Conservation (phyloP, 768 basidiomycete genomes). For the Collybiopsis luxurians region DNA sequence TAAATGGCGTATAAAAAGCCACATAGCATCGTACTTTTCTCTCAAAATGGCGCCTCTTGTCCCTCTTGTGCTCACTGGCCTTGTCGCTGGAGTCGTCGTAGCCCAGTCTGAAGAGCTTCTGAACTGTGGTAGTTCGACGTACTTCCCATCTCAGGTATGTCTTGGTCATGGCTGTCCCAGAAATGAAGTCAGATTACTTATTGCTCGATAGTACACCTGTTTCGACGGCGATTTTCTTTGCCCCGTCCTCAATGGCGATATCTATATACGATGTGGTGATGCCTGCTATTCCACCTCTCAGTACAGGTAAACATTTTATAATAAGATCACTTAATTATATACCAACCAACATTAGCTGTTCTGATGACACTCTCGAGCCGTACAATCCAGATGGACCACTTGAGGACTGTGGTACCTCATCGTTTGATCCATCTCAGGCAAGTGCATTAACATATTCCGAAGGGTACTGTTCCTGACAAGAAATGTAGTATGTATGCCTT, state of each 20-base stretch:
- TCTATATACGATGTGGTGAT: conserved; percentile 7
- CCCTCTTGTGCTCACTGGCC: not conserved
- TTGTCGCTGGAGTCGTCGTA: not conserved
- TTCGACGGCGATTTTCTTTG: conserved; percentile 13
- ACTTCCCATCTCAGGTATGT: conserved; percentile 10
- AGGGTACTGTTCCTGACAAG: too few species aligned
- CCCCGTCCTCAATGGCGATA: conserved; percentile 11
- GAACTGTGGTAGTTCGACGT: conserved; percentile 10
- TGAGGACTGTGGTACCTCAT: conserved; percentile 7
- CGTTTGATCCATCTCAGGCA: conserved; percentile 7
- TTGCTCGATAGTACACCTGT: conserved; percentile 10
- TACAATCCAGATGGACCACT: not conserved
- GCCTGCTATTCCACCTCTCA: conserved; percentile 11
- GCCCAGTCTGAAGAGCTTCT: not conserved
- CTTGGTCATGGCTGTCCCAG: not conserved
- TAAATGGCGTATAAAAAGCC: too few species aligned
- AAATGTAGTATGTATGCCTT: conserved; percentile 8
- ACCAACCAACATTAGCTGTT: conserved; percentile 8
- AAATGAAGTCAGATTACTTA: not conserved
- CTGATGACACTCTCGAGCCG: conserved; percentile 7
- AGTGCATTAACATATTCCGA: too few species aligned
- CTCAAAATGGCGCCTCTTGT: not conserved
- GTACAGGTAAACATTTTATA: conserved; percentile 5
- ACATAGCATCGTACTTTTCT: too few species aligned
- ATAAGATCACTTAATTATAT: not conserved